Percentiles rank a stretch among this genome's conserved stretches.
phyloP scores from a whole-genome alignment of 2,329 filamentous ascomycete species.

The Aspergillus aculeatus region DNA sequence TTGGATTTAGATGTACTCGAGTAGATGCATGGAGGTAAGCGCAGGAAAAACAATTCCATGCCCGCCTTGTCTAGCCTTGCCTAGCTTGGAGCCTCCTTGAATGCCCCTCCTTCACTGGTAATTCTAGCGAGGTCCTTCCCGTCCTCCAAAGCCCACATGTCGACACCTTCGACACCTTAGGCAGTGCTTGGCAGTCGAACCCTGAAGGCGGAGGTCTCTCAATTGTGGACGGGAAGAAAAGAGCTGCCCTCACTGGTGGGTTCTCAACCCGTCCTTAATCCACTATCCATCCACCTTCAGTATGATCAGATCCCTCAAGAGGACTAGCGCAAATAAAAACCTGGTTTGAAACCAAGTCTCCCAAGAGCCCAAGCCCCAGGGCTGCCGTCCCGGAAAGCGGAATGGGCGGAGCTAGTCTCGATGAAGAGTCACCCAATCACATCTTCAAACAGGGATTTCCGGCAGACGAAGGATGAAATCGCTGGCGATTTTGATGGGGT shows the following conservation, averaged over 20 bases:
- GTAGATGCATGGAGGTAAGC: background rate
- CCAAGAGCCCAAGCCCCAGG: too few relatives aligned
- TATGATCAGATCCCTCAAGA: background rate
- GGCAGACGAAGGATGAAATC: too few relatives aligned
- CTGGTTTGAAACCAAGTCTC: background rate
- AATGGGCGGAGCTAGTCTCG: too few relatives aligned
- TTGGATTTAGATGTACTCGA: background rate
- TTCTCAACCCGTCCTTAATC: background rate
- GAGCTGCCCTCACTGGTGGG: slow-evolving; percentile 4
- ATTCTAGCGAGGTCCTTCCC: too few relatives aligned
- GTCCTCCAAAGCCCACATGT: background rate
- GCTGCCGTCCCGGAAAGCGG: too few relatives aligned
- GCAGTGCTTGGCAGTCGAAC: background rate
- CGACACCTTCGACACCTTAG: background rate
- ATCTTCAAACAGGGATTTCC: too few relatives aligned
- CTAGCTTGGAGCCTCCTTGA: background rate
- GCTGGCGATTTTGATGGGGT: too few relatives aligned
- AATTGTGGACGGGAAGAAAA: background rate
- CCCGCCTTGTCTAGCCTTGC: background rate
- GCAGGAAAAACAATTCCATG: background rate
- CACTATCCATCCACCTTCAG: background rate
- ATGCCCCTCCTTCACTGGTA: background rate
- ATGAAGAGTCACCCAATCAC: too few relatives aligned
- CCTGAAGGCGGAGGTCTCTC: background rate
- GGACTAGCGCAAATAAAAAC: slow-evolving; percentile 1